Evolutionary conservation across 2,329 filamentous ascomycete genomes (phyloP).

Genomic region (Exophiala lecanii-corni): DNA sequence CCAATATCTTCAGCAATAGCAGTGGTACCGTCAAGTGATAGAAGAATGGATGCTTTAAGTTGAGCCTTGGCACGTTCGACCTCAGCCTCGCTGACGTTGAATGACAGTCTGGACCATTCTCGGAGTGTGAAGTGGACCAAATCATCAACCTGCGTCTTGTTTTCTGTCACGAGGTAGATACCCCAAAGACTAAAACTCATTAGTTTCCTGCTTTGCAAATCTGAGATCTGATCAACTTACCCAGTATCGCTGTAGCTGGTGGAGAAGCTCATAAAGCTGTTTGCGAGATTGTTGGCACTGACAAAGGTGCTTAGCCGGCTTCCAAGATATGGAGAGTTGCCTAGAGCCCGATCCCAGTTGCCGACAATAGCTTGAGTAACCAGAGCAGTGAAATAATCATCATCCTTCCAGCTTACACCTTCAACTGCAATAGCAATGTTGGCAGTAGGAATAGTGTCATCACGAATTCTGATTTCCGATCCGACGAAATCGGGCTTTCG

Average conservation of each 20-base stretch:
- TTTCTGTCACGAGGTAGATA: constrained; percentile 95
- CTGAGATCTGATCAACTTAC: constrained; percentile 51
- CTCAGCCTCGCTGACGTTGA: constrained; percentile 82
- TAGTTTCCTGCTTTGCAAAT: no score
- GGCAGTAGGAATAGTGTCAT: constrained; percentile 92
- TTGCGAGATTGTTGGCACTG: constrained; percentile 90
- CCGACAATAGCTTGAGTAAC: constrained; percentile 98
- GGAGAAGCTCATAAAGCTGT: constrained; percentile 99
- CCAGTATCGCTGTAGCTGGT: constrained; percentile 99
- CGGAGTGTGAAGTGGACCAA: constrained; percentile 97
- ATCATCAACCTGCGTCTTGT: constrained; percentile 82
- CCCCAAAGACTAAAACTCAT: constrained; percentile 78
- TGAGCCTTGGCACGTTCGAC: constrained; percentile 98
- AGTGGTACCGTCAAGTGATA: constrained; percentile 95
- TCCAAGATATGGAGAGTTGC: constrained; percentile 92
- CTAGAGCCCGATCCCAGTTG: constrained; percentile 99
- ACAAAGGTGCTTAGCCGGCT: constrained; percentile 96
- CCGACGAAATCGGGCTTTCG: constrained; percentile 91
- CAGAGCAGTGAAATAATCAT: constrained; percentile 97
- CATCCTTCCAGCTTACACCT: constrained; percentile 99
- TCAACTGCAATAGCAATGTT: constrained; percentile 98
- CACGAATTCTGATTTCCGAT: constrained; percentile 90
- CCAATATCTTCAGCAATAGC: constrained; percentile 97
- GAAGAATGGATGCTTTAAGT: constrained; percentile 95
- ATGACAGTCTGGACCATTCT: constrained; percentile 94